phyloP scores from a whole-genome alignment of 2,329 filamentous ascomycete species.

The Clarireedia monteithiana region DNA sequence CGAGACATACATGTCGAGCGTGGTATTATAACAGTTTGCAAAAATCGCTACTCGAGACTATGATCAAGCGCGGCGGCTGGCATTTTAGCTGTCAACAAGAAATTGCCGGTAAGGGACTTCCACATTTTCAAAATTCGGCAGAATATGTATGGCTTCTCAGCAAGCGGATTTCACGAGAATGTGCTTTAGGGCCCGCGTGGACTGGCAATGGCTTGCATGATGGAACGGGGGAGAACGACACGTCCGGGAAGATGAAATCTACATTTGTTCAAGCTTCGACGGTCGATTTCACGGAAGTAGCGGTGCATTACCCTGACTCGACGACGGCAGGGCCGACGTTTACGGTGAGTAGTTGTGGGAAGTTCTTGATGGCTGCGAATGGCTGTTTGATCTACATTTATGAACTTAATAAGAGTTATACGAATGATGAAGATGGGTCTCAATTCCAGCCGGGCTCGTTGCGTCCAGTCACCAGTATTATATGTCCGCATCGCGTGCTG shows the following conservation, averaged over 20 bases:
- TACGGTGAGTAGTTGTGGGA: constrained; percentile 47
- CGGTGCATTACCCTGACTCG: constrained; percentile 20
- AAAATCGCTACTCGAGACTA: constrained; percentile 38
- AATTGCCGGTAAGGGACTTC: background rate
- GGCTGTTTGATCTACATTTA: constrained; percentile 51
- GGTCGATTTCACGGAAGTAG: constrained; percentile 32
- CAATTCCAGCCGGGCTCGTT: constrained; percentile 26
- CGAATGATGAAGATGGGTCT: background rate
- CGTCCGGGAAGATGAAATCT: constrained; percentile 2
- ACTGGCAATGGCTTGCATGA: constrained; percentile 22
- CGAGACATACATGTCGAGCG: constrained; percentile 48
- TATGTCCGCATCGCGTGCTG: constrained; percentile 49
- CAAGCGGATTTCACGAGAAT: constrained; percentile 37
- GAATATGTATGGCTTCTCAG: constrained; percentile 32
- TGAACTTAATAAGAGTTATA: constrained; percentile 24
- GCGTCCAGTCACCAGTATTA: constrained; percentile 42
- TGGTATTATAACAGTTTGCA: constrained; percentile 55
- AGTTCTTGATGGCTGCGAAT: constrained; percentile 47
- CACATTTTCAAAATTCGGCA: constrained; percentile 9
- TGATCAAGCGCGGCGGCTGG: constrained; percentile 51
- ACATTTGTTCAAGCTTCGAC: constrained; percentile 30
- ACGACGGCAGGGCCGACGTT: constrained; percentile 23
- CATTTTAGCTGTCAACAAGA: constrained; percentile 33
- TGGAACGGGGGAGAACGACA: background rate
- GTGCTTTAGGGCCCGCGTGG: constrained; percentile 29